Evolutionary conservation across 140 eudicot genomes (phyloP).

Genomic region (Oenanthe javanica): DNA sequence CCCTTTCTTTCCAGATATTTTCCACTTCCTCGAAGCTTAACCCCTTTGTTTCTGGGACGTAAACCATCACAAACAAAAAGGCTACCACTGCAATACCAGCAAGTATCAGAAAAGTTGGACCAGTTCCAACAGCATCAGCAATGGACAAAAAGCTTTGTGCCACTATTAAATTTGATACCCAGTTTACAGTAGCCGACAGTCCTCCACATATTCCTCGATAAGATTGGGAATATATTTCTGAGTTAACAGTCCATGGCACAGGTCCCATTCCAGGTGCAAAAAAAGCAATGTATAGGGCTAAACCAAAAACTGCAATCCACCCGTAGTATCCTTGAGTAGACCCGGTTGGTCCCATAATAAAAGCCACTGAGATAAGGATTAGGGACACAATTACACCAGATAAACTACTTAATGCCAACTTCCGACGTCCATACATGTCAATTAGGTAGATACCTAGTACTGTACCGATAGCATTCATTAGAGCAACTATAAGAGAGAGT

Average conservation of each 20-base stretch:
- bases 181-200: conserved; percentile 92
- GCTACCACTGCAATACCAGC: conserved; percentile 59
- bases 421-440: conserved; percentile 77
- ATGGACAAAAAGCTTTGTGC: conserved; percentile 80
- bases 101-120: conserved; percentile 60
- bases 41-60: conserved; percentile 89
- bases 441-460: conserved; percentile 77
- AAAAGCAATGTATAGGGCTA: conserved; percentile 72
- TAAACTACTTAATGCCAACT: conserved; percentile 64
- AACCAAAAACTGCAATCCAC: conserved; percentile 79
- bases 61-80: conserved; percentile 48
- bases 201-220: conserved; percentile 88
- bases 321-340: conserved; percentile 31
- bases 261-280: conserved; percentile 99
- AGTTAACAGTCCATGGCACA: conserved; percentile 99
- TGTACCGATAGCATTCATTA: conserved; percentile 71
- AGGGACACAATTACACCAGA: conserved; percentile 64
- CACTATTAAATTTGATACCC: conserved; percentile 79
- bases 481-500: conserved; percentile 69
- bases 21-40: conserved; percentile 89
- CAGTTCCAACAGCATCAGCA: conserved; percentile 78
- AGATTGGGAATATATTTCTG: conserved; percentile 84
- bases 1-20: conserved; percentile 70
- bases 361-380: conserved; percentile 52
- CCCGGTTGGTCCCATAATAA: conserved; percentile 46